Evolutionary conservation across 2,329 filamentous ascomycete genomes (phyloP), one percentile per base, ranked within the genome.

Genomic region (Ophiostoma tasmaniense): DNA sequence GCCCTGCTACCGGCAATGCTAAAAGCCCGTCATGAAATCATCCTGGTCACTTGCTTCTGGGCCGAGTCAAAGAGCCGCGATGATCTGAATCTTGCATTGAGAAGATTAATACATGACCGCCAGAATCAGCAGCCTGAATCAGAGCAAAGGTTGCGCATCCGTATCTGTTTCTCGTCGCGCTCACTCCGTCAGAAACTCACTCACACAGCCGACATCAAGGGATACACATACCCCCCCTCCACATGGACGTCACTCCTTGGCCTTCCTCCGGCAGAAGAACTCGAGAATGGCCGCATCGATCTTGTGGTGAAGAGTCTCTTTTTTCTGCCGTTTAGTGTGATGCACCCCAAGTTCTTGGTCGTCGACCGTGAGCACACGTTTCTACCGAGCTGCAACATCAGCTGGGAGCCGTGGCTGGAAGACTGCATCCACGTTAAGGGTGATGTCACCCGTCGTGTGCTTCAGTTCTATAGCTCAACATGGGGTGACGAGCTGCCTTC

Each of bases 401-500:
- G 90, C 74, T 95, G 90, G 90, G 92, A 95, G 77, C 79, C 86
- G n/a, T 96, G 92, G 92, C 89, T 94, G 33, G 92, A 96, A 76
- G 90, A 89, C 0, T 91, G 89, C 69, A 79, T 94, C 3, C 86
- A 87, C 68, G 78, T 94, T 13, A 81, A 81, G 7, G 91, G 90
- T 0, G 80, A 82, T 0, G 81, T 89, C 0, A 86, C 92, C 0
- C 73, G 76, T 3, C 80, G 83, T n/a, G 83, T 95, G 52, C 72
- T 90, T 59, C 76, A 80, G 1, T 94, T 94, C 74, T 92, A 91
- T 78, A 76, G 80, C 10, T 76, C 79, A 1, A 89, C 92, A n/a
- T 95, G 92, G 92, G 83, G 80, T 11, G 78, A 74, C 25, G 75
- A 74, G 10, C 64, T 74, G 62, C 71, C 68, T n/a, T 7, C 55